phyloP scores from a whole-genome alignment of 2,329 filamentous ascomycete genomes.

The Calycina marina region DNA sequence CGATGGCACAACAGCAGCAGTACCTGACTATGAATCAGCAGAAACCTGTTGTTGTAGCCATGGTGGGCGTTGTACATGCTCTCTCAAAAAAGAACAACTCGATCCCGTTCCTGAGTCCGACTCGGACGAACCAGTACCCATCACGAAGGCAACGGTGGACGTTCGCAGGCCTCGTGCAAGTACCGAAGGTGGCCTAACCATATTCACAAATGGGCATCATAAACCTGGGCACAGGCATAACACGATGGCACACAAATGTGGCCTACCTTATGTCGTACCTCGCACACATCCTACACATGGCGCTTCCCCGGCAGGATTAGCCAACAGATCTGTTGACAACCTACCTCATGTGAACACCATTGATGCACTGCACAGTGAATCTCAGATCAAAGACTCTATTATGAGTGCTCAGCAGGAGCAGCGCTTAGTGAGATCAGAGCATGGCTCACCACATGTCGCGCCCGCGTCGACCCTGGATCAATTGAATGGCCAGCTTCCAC shows the following conservation, averaged over 20 bases:
- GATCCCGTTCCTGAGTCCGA: constrained; percentile 52
- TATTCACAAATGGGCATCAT: constrained; percentile 50
- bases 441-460: constrained; percentile 41
- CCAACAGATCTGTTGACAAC: constrained; percentile 32
- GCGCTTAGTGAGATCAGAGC: constrained; percentile 44
- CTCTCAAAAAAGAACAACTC: constrained; percentile 46
- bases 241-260: constrained; percentile 44
- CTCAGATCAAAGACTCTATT: constrained; percentile 25
- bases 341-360: constrained; percentile 27
- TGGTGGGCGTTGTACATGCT: constrained; percentile 51
- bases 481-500: constrained; percentile 37
- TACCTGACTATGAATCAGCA: constrained; percentile 26
- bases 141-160: no score
- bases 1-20: constrained; percentile 15
- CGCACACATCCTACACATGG: constrained; percentile 41
- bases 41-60: constrained; percentile 59
- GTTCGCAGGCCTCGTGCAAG: constrained; percentile 41
- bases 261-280: constrained; percentile 41
- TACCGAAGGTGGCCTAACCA: constrained; percentile 40
- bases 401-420: constrained; percentile 26
- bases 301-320: constrained; percentile 32
- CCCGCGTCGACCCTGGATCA: constrained; percentile 31
- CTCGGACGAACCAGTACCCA: constrained; percentile 32
- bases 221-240: constrained; percentile 46
- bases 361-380: constrained; percentile 25